phyloP scores from a whole-genome alignment of 768 basidiomycete species.

The Serendipita sp. region DNA sequence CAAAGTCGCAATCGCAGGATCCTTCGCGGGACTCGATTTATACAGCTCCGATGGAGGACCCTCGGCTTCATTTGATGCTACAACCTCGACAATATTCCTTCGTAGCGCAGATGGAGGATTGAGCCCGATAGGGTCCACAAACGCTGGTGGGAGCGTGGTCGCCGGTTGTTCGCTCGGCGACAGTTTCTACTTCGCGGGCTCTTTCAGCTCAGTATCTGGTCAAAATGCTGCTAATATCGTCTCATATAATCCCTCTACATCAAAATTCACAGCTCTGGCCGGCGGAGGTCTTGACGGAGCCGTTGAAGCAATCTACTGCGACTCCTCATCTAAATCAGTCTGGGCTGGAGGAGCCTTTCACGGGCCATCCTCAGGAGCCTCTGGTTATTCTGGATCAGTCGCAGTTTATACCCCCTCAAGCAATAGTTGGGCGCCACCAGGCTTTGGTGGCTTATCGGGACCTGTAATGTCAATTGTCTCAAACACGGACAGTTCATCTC shows the following conservation, averaged over 20 bases:
- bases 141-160: constrained; percentile 58
- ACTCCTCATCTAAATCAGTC: constrained; percentile 41
- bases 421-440: constrained; percentile 56
- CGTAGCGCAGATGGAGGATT: constrained; percentile 52
- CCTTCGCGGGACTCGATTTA: constrained; percentile 75
- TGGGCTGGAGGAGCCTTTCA: constrained; percentile 67
- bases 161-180: constrained; percentile 57
- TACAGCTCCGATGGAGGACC: constrained; percentile 33
- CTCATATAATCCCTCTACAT: constrained; percentile 48
- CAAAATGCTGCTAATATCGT: constrained; percentile 54
- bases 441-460: constrained; percentile 70
- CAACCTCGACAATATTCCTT: constrained; percentile 53
- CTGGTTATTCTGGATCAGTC: constrained; percentile 35
- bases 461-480: constrained; percentile 63
- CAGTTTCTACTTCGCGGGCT: constrained; percentile 67
- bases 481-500: constrained; percentile 50
- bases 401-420: constrained; percentile 54
- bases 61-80: constrained; percentile 38
- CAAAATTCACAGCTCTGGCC: constrained; percentile 45
- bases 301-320: constrained; percentile 65
- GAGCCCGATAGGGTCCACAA: constrained; percentile 56
- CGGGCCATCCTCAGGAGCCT: constrained; percentile 24
- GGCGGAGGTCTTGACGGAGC: constrained; percentile 52
- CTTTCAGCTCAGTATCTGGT: constrained; percentile 56
- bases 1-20: constrained; percentile 71